A percentile compares a stretch with the other conserved stretches of the same genome.
Conservation (phyloP, 169 alveolate species). For the Fabrea salina region DNA sequence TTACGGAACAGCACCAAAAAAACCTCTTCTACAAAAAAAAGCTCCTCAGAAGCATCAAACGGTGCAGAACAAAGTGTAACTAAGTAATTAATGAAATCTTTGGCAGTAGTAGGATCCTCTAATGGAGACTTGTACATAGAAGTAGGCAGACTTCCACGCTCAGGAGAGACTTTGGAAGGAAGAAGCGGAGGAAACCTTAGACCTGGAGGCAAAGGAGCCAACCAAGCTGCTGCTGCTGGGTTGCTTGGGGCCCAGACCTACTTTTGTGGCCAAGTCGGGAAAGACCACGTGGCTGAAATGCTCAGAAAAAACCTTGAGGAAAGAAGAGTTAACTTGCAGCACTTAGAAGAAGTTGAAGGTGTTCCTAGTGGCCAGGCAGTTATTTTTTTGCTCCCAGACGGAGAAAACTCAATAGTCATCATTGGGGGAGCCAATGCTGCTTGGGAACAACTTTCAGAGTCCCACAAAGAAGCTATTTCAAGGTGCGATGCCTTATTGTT, state of each 20-base stretch:
- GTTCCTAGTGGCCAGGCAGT: slow-evolving; percentile 47
- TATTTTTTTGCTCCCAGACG: slow-evolving; percentile 33
- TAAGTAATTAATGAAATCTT: not conserved
- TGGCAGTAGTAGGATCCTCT: slow-evolving; percentile 28
- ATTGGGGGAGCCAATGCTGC: slow-evolving; percentile 50
- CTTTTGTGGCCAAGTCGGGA: slow-evolving; percentile 38
- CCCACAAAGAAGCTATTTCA: slow-evolving; percentile 11
- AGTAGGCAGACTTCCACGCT: not conserved
- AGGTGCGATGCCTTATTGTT: slow-evolving; percentile 26
- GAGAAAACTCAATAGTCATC: slow-evolving; percentile 45
- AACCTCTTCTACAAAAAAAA: too few relatives aligned
- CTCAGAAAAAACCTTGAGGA: not conserved
- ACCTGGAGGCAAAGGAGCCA: slow-evolving; percentile 60
- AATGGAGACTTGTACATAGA: slow-evolving; percentile 17
- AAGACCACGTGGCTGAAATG: not conserved
- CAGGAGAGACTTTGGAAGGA: slow-evolving; percentile 18
- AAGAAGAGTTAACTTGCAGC: not conserved
- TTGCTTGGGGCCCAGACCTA: slow-evolving; percentile 27
- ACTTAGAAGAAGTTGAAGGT: slow-evolving; percentile 31
- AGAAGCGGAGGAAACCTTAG: slow-evolving; percentile 20
- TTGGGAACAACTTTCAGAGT: slow-evolving; percentile 23
- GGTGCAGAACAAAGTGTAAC: too few relatives aligned
- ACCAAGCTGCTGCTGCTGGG: slow-evolving; percentile 55
- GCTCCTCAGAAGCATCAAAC: too few relatives aligned
- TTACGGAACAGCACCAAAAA: too few relatives aligned